Percentiles rank a stretch among this genome's conserved stretches.
Evolutionary conservation across 768 basidiomycete species (phyloP).

Genomic region (Amanita muscaria): DNA sequence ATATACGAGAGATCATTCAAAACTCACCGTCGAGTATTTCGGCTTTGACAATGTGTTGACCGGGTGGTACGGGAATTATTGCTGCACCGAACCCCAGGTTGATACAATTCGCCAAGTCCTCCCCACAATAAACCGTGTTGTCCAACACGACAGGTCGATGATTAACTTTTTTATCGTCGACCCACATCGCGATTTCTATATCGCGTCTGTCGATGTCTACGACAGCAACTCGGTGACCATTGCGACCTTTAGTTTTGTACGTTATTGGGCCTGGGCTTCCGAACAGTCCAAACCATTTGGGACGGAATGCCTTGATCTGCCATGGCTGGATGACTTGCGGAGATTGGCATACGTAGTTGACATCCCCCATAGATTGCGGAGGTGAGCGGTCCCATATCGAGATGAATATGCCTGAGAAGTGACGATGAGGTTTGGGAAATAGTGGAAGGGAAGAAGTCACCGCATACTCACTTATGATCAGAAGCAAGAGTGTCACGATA

Average conservation of each 20-base stretch:
- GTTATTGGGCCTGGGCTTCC: constrained; percentile 1
- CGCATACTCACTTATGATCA: too few species aligned
- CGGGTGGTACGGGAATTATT: neutral
- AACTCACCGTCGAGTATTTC: constrained; percentile 1
- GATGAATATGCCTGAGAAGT: too few species aligned
- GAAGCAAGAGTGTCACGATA: too few species aligned
- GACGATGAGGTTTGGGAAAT: too few species aligned
- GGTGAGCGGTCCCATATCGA: too few species aligned
- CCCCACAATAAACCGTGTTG: constrained; percentile 4
- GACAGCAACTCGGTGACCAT: constrained; percentile 3
- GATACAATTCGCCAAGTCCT: constrained; percentile 1
- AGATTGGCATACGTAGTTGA: too few species aligned
- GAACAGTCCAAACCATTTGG: constrained; percentile 4
- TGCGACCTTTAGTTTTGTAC: neutral
- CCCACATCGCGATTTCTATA: constrained; percentile 1
- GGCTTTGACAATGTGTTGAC: constrained; percentile 2
- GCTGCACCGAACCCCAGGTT: neutral
- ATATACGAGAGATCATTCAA: neutral
- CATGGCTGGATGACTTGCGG: neutral
- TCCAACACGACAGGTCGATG: constrained; percentile 1
- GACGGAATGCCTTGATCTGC: constrained; percentile 1
- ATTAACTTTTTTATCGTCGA: constrained; percentile 6
- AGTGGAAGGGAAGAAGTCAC: too few species aligned
- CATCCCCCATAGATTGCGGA: too few species aligned
- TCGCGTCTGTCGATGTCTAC: constrained; percentile 9